Conservation (phyloP, 306 rosid genomes). For the Mucuna pruriens region DNA sequence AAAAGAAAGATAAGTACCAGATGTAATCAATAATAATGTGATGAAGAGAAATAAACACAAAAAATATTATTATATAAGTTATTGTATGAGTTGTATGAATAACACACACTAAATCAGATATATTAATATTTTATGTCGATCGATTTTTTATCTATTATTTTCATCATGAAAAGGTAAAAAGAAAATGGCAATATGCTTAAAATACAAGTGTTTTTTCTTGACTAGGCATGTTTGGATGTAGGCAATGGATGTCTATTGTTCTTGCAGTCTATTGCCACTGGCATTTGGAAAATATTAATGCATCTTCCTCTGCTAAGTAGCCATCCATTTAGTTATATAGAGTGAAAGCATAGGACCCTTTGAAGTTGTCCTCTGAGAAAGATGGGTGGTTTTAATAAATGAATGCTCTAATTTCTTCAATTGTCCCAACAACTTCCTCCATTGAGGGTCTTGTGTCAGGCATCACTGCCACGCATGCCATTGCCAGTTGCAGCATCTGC, state of each 20-base stretch:
- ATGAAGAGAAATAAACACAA: no score
- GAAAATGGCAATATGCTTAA: background rate
- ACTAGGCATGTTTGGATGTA: background rate
- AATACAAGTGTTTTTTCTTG: background rate
- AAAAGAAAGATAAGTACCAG: no score
- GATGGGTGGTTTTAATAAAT: conserved; percentile 55
- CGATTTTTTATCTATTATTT: background rate
- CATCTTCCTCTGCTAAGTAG: background rate
- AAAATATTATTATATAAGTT: no score
- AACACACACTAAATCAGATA: background rate
- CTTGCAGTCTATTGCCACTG: conserved; percentile 1
- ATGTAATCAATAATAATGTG: no score
- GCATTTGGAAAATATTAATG: background rate
- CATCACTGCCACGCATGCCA: conserved; percentile 81
- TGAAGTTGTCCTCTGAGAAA: conserved; percentile 52
- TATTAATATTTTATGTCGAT: background rate
- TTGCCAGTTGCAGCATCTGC: conserved; percentile 93
- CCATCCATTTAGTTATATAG: conserved; percentile 24
- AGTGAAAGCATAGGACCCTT: conserved; percentile 38
- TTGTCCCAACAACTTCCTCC: conserved; percentile 77
- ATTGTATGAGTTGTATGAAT: no score
- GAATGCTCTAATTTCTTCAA: conserved; percentile 66
- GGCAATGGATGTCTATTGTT: background rate
- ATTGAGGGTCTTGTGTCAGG: conserved; percentile 84
- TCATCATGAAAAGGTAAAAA: background rate